A percentile compares a stretch with the other conserved stretches of the same genome.
These are phyloP conservation scores for Nigrospora osmanthi DNA, from an alignment of 2,329 filamentous ascomycete species.

Conservation along the genomic window DNA sequence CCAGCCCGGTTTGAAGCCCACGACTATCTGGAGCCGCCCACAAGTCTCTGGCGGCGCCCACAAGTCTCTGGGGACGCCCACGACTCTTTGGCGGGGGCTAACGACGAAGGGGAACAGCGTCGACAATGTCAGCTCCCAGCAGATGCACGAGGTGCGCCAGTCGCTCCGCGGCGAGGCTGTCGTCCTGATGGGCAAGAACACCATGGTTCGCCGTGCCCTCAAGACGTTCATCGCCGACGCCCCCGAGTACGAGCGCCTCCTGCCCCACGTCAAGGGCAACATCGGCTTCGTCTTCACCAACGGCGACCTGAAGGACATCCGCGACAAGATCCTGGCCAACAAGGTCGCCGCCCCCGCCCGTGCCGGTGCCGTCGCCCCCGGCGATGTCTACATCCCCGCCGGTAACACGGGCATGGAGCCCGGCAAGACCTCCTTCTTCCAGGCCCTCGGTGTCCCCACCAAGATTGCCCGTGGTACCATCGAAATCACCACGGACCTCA, in stretches of 20 bases:
- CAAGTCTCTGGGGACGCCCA: too few relatives aligned
- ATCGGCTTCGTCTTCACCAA: constrained; percentile 99
- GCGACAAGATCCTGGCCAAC: constrained; percentile 93
- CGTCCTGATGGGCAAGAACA: constrained; percentile 99
- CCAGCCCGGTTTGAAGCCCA: too few relatives aligned
- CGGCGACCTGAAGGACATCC: constrained; percentile 80
- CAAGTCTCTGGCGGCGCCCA: too few relatives aligned
- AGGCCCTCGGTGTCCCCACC: constrained; percentile 99
- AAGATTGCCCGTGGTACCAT: constrained; percentile 99
- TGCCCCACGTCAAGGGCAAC: constrained; percentile 94
- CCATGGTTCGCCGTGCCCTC: constrained; percentile 98
- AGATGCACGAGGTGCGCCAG: constrained; percentile 99
- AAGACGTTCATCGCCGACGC: constrained; percentile 86
- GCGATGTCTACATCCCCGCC: constrained; percentile 89
- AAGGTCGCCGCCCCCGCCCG: constrained; percentile 95
- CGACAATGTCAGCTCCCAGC: constrained; percentile 99
- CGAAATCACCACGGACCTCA: constrained; percentile 96
- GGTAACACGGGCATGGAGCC: constrained; percentile 99
- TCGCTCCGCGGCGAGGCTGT: constrained; percentile 86
- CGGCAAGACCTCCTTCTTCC: constrained; percentile 99
- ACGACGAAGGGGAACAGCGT: constrained; percentile 31
- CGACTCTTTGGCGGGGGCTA: too few relatives aligned
- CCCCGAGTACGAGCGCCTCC: constrained; percentile 96
- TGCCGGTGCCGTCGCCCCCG: constrained; percentile 92
- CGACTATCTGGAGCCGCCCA: too few relatives aligned